Base-by-base conservation (phyloP, 2,329 filamentous ascomycete species). In the Diaporthe vaccinii region DNA sequence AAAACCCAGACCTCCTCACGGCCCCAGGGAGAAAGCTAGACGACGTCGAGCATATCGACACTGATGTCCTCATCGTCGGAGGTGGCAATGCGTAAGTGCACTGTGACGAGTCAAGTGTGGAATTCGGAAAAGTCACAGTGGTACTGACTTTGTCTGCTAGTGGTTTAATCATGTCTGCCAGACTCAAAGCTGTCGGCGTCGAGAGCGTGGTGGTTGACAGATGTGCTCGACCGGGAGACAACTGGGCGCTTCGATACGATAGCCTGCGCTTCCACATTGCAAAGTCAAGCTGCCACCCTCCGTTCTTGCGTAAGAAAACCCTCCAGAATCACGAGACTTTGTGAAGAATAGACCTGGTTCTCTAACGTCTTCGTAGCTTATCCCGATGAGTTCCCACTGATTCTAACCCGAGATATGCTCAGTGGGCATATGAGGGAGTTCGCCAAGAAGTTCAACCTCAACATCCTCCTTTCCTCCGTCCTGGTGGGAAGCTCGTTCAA, bases 361-460 rank as follows among this genome's bases (percentile, higher is more conserved):
- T 36, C 62, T 49, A 9, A 28, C 34, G 14, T 17, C 15, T 20
- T 25, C 46, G 15, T 39, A 61, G 84, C 82, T 3, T 87, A 86
- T 75, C 84, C 84, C 3, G 79, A 84, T 31, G 83, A 84, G 46
- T 85, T 84, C 81, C 85, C 86, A 0, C 79, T 84, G 36, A 86
- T 86, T 76, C 85, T 86, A 0, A 83, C 84, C 0, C 85, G 86
- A 71, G 84, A 88, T 74, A 87, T 88, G 49, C 82, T 90, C 0
- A 85, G 83, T 7, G 83, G 85, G 65, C 89, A 87, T 82, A 85
- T 89, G 51, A 86, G 88, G 72, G 82, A 83, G 1, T 89, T 89
- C 73, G 85, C 84, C 4, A 84, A 79, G n/a, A 79, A 86, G 6
- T 87, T 89, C 83, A 85, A 87, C 55, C 82, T 89, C 55, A 87